Base-by-base conservation (phyloP, 108 stramenopile species). In the Fistulifera pelliculosa region DNA sequence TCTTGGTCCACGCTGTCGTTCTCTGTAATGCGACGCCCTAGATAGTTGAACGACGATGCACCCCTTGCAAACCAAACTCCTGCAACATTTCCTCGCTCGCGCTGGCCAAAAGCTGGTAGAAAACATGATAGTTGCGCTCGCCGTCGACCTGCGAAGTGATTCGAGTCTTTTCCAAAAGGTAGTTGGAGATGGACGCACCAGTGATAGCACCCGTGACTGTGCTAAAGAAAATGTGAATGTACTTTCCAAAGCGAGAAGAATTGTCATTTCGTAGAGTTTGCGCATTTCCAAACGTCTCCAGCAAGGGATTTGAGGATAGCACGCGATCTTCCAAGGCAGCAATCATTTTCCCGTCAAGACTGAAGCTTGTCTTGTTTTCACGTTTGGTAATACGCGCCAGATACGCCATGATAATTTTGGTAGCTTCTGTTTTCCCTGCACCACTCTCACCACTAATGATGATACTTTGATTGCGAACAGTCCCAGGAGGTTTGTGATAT, bases 91-190 rank as follows among this genome's bases (percentile, higher is more conserved):
- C 73, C 18, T 74, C 66, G 13, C 66, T 43, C 11, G 68, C 83
- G 2, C 87, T 79, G 0, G 84, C 70, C 40, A 95, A 69, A 10
- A 96, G 62, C 73, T 98, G 96, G 62, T 99, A 99, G 65, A 99
- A 99, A 25, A 98, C 85, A 72, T 99, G 98, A 74, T 95, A 99
- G 62, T 97, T 97, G 24, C 96, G 66, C 66, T 99, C 98, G 2
- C 96, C 96, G 35, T 86, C 85, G 21, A 75, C 76, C 60, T 94
- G 96, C 23, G 69, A 64, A 17, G 84, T 80, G 56, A 97, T 94
- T 35, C 96, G 85, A 4, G 92, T 89, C 58, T 96, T 95, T 65
- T 97, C 96, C 39, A 97, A 60, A 14, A 97, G 77, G 61, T 94
- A 95, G 51, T 90, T 95, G 52, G 74, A 76, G 49, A 94, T 82